phyloP scores from a whole-genome alignment of 331 rosid genomes.

The Cydonia oblonga region DNA sequence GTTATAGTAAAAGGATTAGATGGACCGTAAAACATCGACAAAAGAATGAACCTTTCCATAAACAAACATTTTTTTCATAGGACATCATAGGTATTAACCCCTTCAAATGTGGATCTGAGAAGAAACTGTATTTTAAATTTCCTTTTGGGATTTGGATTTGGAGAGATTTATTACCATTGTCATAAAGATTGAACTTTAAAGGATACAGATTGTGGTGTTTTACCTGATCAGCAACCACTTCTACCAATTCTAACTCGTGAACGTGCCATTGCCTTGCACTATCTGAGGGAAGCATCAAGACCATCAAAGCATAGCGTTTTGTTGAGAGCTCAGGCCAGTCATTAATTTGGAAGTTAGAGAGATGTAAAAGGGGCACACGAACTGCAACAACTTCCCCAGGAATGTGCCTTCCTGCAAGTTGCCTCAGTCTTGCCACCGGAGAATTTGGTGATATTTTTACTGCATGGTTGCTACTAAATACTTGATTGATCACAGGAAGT shows the following conservation, averaged over 20 bases:
- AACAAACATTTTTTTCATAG: not conserved
- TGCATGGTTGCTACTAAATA: slow-evolving; percentile 63
- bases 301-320: slow-evolving; percentile 91
- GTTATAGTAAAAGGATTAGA: not conserved
- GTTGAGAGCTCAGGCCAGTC: slow-evolving; percentile 96
- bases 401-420: slow-evolving; percentile 48
- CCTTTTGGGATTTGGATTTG: not conserved
- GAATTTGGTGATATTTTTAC: slow-evolving; percentile 60
- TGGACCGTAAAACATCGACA: too few species aligned
- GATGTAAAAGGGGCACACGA: slow-evolving; percentile 91
- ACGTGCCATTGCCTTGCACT: slow-evolving; percentile 91
- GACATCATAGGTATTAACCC: not conserved
- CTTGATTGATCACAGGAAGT: slow-evolving; percentile 81
- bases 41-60: not conserved
- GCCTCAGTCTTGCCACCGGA: slow-evolving; percentile 79
- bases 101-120: not conserved
- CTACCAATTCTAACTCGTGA: slow-evolving; percentile 90
- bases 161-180: not conserved
- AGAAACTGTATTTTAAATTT: not conserved
- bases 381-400: slow-evolving; percentile 93
- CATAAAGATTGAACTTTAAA: not conserved
- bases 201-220: not conserved
- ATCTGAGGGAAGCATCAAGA: slow-evolving; percentile 88
- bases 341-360: slow-evolving; percentile 89
- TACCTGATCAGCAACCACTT: slow-evolving; percentile 99